phyloP scores from a whole-genome alignment of 306 rosid genomes.

The Malus orientalis region DNA sequence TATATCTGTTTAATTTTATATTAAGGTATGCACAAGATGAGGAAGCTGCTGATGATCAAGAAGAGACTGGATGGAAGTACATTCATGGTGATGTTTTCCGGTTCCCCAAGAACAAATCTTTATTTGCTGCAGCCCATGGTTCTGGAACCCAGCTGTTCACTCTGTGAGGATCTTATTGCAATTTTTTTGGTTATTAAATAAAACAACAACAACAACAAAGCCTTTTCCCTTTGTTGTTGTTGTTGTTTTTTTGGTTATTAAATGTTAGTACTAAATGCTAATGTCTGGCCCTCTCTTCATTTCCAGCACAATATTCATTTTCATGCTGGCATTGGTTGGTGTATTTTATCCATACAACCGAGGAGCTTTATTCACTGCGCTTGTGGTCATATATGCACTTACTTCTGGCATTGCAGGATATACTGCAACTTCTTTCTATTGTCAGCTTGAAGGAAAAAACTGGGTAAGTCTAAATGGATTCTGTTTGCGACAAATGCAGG shows the following conservation, averaged over 20 bases:
- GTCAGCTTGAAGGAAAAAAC: conserved; percentile 87
- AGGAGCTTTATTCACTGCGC: conserved; percentile 90
- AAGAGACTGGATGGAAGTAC: conserved; percentile 98
- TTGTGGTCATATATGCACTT: conserved; percentile 91
- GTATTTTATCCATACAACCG: conserved; percentile 96
- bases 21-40: conserved; percentile 93
- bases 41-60: conserved; percentile 97
- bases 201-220: no score
- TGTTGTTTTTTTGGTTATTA: background rate
- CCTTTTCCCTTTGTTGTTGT: no score
- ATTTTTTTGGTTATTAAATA: background rate
- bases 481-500: conserved; percentile 1
- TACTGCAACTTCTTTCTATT: conserved; percentile 82
- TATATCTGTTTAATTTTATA: background rate
- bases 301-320: conserved; percentile 84
- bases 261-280: conserved; percentile 4
- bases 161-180: conserved; percentile 55
- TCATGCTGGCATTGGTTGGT: conserved; percentile 86
- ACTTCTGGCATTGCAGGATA: conserved; percentile 97
- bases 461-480: conserved; percentile 46
- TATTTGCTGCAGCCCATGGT: conserved; percentile 91
- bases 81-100: conserved; percentile 97
- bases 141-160: conserved; percentile 91
- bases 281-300: conserved; percentile 16
- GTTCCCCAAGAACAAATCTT: conserved; percentile 73